A percentile compares a stretch with the other conserved stretches of the same genome.
phyloP scores from a whole-genome alignment of 257 asterid genomes.

The Hygrophila difformis region DNA sequence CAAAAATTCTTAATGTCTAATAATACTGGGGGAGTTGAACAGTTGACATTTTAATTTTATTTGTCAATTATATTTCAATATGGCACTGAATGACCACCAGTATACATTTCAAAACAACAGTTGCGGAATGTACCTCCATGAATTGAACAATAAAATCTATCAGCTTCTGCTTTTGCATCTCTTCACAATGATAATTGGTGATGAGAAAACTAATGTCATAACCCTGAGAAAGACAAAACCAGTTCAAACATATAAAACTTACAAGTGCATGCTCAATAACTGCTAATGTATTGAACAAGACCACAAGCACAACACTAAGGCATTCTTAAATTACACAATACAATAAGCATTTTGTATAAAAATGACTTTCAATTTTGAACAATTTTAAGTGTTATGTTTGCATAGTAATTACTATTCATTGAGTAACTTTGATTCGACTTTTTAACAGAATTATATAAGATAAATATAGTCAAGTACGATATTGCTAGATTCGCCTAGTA shows the following conservation, averaged over 20 bases:
- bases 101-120: conserved; percentile 4
- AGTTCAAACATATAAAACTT: not conserved
- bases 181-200: conserved; percentile 93
- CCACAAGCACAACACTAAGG: not conserved
- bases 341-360: not conserved
- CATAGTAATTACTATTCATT: too few relatives aligned
- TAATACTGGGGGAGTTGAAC: too few relatives aligned
- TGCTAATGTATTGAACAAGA: conserved; percentile 7
- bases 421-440: too few relatives aligned
- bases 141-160: conserved; percentile 95
- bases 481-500: too few relatives aligned
- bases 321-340: not conserved
- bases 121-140: conserved; percentile 72
- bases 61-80: too few relatives aligned
- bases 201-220: conserved; percentile 95
- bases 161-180: conserved; percentile 95
- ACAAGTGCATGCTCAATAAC: conserved; percentile 1
- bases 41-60: too few relatives aligned
- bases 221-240: conserved; percentile 60
- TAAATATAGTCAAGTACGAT: too few relatives aligned
- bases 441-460: too few relatives aligned
- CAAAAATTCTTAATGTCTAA: too few relatives aligned
- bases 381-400: too few relatives aligned
- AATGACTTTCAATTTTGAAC: too few relatives aligned
- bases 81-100: too few relatives aligned